These are phyloP conservation scores for Jackrogersella minutella DNA, from an alignment of 495 filamentous ascomycete species.

Conservation along the genomic window DNA sequence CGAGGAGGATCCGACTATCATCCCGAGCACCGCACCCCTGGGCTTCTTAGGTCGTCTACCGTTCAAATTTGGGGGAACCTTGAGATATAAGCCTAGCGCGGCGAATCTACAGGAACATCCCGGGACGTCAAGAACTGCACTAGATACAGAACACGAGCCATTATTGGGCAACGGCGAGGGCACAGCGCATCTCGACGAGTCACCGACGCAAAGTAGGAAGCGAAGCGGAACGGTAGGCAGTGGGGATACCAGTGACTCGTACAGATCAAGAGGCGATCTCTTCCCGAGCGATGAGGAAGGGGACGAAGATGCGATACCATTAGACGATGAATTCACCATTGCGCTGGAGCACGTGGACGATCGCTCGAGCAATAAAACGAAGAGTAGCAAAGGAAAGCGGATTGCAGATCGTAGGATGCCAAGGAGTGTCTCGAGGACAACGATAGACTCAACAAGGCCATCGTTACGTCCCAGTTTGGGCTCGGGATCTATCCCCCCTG, in stretches of 20 bases:
- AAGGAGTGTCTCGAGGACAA: conserved; percentile 60
- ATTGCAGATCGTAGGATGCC: conserved; percentile 65
- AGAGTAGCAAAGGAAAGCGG: conserved; percentile 67
- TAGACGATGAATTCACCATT: conserved; percentile 93
- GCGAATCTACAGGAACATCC: conserved; percentile 93
- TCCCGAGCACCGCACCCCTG: conserved; percentile 84
- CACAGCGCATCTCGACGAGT: conserved; percentile 25
- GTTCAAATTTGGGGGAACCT: conserved; percentile 81
- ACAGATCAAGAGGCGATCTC: conserved; percentile 91
- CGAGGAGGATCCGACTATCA: conserved; percentile 86
- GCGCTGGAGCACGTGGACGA: conserved; percentile 79
- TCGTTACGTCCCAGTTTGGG: conserved; percentile 44
- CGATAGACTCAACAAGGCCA: conserved; percentile 58
- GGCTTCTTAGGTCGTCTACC: conserved; percentile 87
- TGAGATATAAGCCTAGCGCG: conserved; percentile 89
- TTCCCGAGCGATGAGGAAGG: conserved; percentile 92
- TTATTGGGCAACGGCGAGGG: conserved; percentile 66
- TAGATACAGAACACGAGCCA: conserved; percentile 72
- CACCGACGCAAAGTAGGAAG: conserved; percentile 60
- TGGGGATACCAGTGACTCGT: conserved; percentile 83
- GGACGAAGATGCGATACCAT: conserved; percentile 87
- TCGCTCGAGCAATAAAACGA: conserved; percentile 71
- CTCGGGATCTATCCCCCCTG: conserved; percentile 46
- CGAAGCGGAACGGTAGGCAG: conserved; percentile 86
- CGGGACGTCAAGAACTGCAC: conserved; percentile 51